Percentiles rank a stretch among this genome's conserved stretches.
phyloP scores from a whole-genome alignment of 2,329 filamentous ascomycete genomes.

The Aspergillus intermedius region DNA sequence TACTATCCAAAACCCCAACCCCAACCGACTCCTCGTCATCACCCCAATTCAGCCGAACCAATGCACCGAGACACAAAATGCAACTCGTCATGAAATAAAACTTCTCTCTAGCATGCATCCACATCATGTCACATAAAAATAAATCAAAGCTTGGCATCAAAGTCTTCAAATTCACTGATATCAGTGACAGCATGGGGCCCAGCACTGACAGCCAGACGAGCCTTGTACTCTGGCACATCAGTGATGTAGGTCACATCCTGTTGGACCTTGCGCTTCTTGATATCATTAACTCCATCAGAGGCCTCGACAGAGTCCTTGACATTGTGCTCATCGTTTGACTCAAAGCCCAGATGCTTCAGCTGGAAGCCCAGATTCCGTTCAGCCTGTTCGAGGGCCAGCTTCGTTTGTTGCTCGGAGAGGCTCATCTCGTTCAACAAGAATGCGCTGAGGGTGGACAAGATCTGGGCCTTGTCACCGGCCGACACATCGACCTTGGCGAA shows the following conservation, averaged over 20 bases:
- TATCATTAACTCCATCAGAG: slow-evolving; percentile 17
- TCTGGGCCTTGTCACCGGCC: slow-evolving; percentile 42
- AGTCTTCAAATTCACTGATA: slow-evolving; percentile 77
- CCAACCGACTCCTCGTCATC: not conserved
- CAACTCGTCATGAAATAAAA: too few species aligned
- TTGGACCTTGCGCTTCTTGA: slow-evolving; percentile 23
- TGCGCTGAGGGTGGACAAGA: slow-evolving; percentile 46
- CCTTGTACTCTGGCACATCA: slow-evolving; percentile 76
- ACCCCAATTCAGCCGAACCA: not conserved
- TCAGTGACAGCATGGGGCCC: slow-evolving; percentile 69
- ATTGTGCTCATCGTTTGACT: slow-evolving; percentile 27
- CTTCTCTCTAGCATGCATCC: not conserved
- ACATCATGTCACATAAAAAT: not conserved
- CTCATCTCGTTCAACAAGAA: slow-evolving; percentile 46
- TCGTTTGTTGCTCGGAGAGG: slow-evolving; percentile 45
- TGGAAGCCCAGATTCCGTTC: slow-evolving; percentile 43
- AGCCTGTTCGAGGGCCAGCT: slow-evolving; percentile 45
- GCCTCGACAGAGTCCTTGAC: slow-evolving; percentile 19
- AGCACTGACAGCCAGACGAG: slow-evolving; percentile 62
- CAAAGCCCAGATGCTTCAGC: slow-evolving; percentile 40
- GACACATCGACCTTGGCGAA: slow-evolving; percentile 43
- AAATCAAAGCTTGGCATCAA: slow-evolving; percentile 68
- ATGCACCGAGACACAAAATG: not conserved
- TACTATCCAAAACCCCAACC: not conserved
- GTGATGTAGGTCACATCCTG: slow-evolving; percentile 57